Conservation (phyloP, 331 rosid species). For the Telfairia occidentalis region DNA sequence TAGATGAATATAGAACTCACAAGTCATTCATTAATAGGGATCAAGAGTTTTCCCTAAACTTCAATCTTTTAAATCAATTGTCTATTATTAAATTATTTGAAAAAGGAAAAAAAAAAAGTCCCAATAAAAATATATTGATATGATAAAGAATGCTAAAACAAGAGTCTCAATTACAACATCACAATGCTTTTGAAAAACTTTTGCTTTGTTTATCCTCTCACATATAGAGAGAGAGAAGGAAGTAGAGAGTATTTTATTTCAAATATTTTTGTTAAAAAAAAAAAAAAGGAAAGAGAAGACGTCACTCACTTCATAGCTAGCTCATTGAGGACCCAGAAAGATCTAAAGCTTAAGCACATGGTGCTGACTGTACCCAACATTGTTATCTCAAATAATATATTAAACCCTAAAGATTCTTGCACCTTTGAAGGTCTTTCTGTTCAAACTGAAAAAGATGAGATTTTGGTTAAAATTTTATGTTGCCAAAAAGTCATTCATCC, state of each 20-base stretch:
- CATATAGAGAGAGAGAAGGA: no score
- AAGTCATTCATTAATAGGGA: not conserved
- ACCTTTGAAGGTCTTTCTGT: not conserved
- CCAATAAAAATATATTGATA: not conserved
- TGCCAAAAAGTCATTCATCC: not conserved
- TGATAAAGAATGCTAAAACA: not conserved
- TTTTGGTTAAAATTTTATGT: constrained; percentile 1
- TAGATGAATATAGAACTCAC: not conserved
- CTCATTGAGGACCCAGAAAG: not conserved
- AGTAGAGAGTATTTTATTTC: not conserved
- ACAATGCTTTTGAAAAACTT: no score
- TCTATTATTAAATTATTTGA: no score
- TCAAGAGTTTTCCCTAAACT: no score
- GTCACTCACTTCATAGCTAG: not conserved
- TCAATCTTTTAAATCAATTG: no score
- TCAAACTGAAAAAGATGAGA: not conserved
- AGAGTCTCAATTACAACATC: no score
- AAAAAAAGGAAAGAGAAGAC: not conserved
- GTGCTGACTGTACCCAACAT: constrained; percentile 35
- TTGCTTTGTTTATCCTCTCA: no score
- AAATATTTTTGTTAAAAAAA: not conserved
- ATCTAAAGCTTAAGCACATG: constrained; percentile 29
- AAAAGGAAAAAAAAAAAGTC: no score
- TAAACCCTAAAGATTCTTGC: not conserved
- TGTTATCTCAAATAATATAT: not conserved